A percentile compares a stretch with the other conserved stretches of the same genome.
Conservation (phyloP, 805 yeast species). For the Candida khao-thaluensis region DNA sequence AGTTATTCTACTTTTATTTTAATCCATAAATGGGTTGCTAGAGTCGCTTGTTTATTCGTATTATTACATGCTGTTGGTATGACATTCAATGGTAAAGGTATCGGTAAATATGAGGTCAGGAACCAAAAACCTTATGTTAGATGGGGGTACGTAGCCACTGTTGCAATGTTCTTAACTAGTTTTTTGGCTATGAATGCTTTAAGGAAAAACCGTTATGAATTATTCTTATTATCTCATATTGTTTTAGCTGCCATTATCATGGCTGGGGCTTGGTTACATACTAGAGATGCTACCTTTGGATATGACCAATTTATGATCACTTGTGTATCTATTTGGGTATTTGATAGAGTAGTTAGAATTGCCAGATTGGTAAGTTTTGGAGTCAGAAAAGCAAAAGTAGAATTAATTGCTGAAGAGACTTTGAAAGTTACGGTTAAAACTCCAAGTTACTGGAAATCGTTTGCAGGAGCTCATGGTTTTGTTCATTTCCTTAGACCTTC, state of each 20-base stretch:
- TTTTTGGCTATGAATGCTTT: constrained; percentile 41
- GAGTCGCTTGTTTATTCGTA: constrained; percentile 47
- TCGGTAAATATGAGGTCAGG: constrained; percentile 32
- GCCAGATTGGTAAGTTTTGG: constrained; percentile 33
- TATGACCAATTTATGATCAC: constrained; percentile 26
- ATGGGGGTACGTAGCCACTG: constrained; percentile 34
- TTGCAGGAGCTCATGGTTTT: constrained; percentile 40
- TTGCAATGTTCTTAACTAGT: constrained; percentile 22
- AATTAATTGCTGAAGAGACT: constrained; percentile 37
- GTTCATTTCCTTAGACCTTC: constrained; percentile 39
- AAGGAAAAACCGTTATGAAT: constrained; percentile 68
- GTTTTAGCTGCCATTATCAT: constrained; percentile 39
- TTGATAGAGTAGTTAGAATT: constrained; percentile 34
- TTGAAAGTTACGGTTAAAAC: constrained; percentile 47
- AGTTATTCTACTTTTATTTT: constrained; percentile 57
- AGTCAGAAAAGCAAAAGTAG: constrained; percentile 32
- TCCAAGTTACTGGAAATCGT: constrained; percentile 47
- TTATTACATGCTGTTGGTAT: constrained; percentile 58
- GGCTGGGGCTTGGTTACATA: constrained; percentile 61
- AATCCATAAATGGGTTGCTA: constrained; percentile 67
- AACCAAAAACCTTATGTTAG: constrained; percentile 28
- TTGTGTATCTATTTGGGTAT: constrained; percentile 36
- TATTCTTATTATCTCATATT: constrained; percentile 23
- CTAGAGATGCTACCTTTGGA: constrained; percentile 22
- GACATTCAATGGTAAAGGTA: constrained; percentile 46